phyloP scores from a whole-genome alignment of 225 moss, liverwort and hornwort genomes.

The Thuidium tamariscinum region DNA sequence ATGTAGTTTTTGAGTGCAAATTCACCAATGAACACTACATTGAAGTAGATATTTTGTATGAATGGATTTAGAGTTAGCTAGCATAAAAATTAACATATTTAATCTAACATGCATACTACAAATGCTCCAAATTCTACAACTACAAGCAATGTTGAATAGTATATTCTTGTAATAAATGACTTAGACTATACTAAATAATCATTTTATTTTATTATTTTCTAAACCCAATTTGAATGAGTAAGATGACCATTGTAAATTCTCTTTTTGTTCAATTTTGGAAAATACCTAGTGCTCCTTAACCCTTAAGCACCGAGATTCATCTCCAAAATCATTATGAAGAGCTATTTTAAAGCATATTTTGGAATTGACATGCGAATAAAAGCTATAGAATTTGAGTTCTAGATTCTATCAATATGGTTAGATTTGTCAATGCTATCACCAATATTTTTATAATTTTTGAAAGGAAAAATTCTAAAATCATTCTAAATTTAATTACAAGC shows the following conservation, averaged over 20 bases:
- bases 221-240: accelerated
- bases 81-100: neutral
- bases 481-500: too few species aligned
- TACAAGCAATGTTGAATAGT: neutral
- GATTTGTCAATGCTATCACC: too few species aligned
- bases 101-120: neutral
- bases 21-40: neutral
- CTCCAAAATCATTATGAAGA: too few species aligned
- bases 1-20: neutral
- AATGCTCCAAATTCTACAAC: accelerated
- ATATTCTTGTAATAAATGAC: neutral
- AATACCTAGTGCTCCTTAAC: too few species aligned
- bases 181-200: too few species aligned
- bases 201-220: neutral
- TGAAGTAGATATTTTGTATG: accelerated
- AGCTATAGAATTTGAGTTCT: too few species aligned
- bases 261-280: accelerated
- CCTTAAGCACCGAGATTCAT: too few species aligned
- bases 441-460: too few species aligned
- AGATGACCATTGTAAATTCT: neutral
- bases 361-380: too few species aligned
- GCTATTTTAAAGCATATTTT: too few species aligned
- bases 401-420: too few species aligned
- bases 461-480: too few species aligned
- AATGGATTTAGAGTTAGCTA: accelerated